These are phyloP conservation scores for Xanthoconium purpureum DNA, from an alignment of 768 basidiomycete genomes.

Conservation along the genomic window DNA sequence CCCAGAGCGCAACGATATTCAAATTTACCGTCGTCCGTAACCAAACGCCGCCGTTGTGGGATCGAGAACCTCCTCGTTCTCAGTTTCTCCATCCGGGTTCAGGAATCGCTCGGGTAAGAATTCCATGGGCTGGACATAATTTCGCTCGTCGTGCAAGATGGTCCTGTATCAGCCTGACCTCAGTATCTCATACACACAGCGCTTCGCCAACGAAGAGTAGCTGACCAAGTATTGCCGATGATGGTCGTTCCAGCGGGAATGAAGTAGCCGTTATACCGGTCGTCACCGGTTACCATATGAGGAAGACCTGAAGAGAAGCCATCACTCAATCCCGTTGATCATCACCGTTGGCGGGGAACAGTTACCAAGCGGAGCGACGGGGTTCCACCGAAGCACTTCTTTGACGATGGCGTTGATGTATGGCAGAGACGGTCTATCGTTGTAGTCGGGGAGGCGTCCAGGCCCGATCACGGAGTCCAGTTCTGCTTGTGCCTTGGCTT, in stretches of 20 bases:
- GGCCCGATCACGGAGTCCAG: constrained; percentile 25
- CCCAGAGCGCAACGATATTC: neutral
- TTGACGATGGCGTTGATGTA: constrained; percentile 31
- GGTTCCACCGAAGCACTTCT: constrained; percentile 33
- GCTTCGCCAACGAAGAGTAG: neutral
- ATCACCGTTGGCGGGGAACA: constrained; percentile 11
- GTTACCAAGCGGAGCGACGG: constrained; percentile 34
- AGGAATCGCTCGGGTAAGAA: constrained; percentile 42
- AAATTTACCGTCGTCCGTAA: constrained; percentile 34
- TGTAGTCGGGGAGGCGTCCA: constrained; percentile 32
- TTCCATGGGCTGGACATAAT: constrained; percentile 32
- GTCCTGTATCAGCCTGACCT: constrained; percentile 26
- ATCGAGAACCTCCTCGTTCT: constrained; percentile 30
- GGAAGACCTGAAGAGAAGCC: constrained; percentile 25
- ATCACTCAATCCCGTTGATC: constrained; percentile 8
- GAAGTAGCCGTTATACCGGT: constrained; percentile 30
- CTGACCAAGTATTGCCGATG: constrained; percentile 58
- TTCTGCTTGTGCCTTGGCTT: constrained; percentile 31
- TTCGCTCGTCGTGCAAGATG: constrained; percentile 37
- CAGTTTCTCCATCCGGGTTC: constrained; percentile 33
- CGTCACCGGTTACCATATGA: constrained; percentile 33
- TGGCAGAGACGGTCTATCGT: constrained; percentile 26
- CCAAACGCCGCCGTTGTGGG: constrained; percentile 34
- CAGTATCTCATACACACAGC: neutral
- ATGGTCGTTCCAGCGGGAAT: constrained; percentile 45